Percentiles rank a stretch among this genome's conserved stretches.
These are phyloP conservation scores for Suhomyces chickasaworum DNA, from an alignment of 1,139 yeast genomes.

Conservation along the genomic window DNA sequence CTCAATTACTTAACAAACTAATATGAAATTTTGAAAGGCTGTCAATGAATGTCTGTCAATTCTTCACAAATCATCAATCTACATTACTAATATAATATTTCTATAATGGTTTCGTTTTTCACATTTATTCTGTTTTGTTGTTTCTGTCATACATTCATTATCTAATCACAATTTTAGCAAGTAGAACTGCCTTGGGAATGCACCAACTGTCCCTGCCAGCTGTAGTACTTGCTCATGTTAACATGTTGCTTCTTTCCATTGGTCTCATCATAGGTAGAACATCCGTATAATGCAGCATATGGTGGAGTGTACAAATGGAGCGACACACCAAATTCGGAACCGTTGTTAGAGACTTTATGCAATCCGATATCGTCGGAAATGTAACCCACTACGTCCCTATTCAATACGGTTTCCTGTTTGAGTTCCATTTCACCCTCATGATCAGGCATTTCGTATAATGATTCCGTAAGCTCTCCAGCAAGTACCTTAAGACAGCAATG, in stretches of 20 bases:
- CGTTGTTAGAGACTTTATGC: slow-evolving; percentile 63
- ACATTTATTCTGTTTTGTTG: background rate
- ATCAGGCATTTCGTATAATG: slow-evolving; percentile 56
- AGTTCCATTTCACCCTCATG: slow-evolving; percentile 31
- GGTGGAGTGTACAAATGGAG: slow-evolving; percentile 81
- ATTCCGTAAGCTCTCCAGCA: slow-evolving; percentile 61
- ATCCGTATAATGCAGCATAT: slow-evolving; percentile 69
- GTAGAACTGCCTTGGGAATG: slow-evolving; percentile 31
- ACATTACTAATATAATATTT: no score
- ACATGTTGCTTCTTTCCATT: slow-evolving; percentile 59
- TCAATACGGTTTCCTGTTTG: slow-evolving; percentile 37
- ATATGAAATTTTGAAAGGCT: no score
- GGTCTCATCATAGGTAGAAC: slow-evolving; percentile 57
- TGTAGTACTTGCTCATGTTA: slow-evolving; percentile 61
- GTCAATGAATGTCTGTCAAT: no score
- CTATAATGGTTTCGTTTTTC: background rate
- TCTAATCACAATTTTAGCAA: slow-evolving; percentile 23
- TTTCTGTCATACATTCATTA: background rate
- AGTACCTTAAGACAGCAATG: slow-evolving; percentile 70
- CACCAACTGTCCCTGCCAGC: slow-evolving; percentile 58
- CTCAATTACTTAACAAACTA: no score
- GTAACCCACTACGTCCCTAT: slow-evolving; percentile 59
- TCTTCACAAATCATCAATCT: no score
- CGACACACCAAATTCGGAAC: slow-evolving; percentile 54
- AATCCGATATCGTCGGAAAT: slow-evolving; percentile 68